Percentiles rank a stretch among this genome's conserved stretches.
Evolutionary conservation across 1,284 basidiomycete species (phyloP).

Genomic region (Rhodotorula sp.): DNA sequence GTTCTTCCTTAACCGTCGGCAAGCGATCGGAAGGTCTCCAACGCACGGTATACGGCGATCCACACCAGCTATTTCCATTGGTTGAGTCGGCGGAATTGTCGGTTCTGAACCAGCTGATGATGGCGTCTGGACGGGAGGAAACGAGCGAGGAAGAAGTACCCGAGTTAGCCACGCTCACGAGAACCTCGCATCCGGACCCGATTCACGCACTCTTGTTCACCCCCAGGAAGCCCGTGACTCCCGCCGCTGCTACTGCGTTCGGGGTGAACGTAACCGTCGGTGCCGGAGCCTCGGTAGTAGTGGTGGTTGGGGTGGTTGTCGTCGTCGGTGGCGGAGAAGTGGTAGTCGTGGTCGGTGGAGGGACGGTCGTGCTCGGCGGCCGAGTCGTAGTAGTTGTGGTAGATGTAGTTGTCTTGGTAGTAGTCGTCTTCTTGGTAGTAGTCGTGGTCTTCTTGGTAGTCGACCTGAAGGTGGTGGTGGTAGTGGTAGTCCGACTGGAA

Average conservation of each 20-base stretch:
- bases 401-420: neutral
- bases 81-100: slow-evolving; percentile 25
- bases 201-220: slow-evolving; percentile 4
- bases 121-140: neutral
- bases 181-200: neutral
- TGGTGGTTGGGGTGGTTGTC: neutral
- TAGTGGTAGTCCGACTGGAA: neutral
- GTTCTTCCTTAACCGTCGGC: no score
- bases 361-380: neutral
- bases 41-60: no score
- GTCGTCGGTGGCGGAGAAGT: neutral
- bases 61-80: slow-evolving; percentile 36
- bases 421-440: neutral
- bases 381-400: neutral
- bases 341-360: neutral
- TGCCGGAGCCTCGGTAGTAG: neutral
- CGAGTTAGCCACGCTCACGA: neutral
- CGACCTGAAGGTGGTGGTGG: neutral
- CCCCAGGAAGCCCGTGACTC: slow-evolving; percentile 16
- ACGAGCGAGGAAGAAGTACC: no score
- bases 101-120: slow-evolving; percentile 32
- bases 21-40: no score
- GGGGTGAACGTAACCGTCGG: neutral
- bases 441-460: neutral
- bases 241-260: neutral